Conservation (phyloP, 106 monocot genomes). For the Acorus gramineus region DNA sequence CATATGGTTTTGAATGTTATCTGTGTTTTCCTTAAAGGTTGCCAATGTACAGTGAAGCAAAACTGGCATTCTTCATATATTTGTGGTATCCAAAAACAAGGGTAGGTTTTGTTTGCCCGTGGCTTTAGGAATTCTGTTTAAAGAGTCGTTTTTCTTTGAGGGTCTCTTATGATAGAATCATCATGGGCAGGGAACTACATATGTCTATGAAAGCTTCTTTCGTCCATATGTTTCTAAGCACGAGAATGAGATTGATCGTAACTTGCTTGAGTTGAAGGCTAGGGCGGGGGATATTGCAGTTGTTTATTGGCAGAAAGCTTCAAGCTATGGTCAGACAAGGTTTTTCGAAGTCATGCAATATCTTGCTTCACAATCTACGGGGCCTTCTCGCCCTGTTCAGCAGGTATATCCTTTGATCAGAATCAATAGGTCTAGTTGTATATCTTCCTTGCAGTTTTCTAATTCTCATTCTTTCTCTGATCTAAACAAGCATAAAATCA, state of each 20-base stretch:
- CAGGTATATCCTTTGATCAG: conserved; percentile 13
- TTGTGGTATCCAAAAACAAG: conserved; percentile 89
- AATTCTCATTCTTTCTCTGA: not conserved
- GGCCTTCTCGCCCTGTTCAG: conserved; percentile 45
- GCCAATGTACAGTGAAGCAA: conserved; percentile 89
- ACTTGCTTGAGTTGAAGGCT: conserved; percentile 51
- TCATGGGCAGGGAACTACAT: conserved; percentile 54
- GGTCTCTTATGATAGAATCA: conserved; percentile 1
- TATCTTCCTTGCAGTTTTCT: not conserved
- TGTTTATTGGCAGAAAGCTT: conserved; percentile 48
- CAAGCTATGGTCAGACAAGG: conserved; percentile 51
- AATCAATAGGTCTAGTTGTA: not conserved
- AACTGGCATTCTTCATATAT: conserved; percentile 79
- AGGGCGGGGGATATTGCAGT: conserved; percentile 40
- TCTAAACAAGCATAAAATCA: too few species aligned
- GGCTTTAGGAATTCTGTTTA: not conserved
- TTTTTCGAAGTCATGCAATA: conserved; percentile 66
- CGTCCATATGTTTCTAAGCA: conserved; percentile 56
- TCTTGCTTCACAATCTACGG: conserved; percentile 59
- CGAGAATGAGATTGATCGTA: conserved; percentile 65
- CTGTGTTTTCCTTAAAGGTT: conserved; percentile 39
- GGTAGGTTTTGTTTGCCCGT: conserved; percentile 25
- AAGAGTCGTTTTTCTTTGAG: not conserved
- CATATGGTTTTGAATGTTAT: not conserved
- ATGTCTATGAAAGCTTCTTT: conserved; percentile 71